Conservation (phyloP, 192 early-diverging fungal genomes). For the Rhizophagus sp. region DNA sequence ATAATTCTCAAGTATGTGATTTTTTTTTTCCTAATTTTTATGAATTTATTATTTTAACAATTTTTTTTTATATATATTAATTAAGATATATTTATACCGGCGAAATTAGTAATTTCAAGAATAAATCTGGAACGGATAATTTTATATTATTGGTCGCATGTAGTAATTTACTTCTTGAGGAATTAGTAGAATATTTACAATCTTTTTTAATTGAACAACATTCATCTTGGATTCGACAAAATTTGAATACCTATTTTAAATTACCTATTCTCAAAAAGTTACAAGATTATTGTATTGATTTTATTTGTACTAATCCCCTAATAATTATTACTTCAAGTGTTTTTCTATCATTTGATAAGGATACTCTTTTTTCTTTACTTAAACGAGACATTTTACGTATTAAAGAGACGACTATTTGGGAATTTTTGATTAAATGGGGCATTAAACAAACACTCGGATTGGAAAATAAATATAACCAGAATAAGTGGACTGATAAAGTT, state of each 20-base stretch:
- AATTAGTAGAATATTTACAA: neutral
- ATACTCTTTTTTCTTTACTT: neutral
- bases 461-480: neutral
- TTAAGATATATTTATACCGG: too few relatives aligned
- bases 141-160: too few relatives aligned
- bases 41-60: too few relatives aligned
- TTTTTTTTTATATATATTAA: too few relatives aligned
- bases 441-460: neutral
- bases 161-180: too few relatives aligned
- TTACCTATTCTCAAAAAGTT: neutral
- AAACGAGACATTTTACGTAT: neutral
- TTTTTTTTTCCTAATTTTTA: too few relatives aligned
- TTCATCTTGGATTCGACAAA: neutral
- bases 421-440: too few relatives aligned
- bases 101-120: too few relatives aligned
- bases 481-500: neutral
- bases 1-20: neutral
- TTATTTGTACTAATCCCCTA: neutral
- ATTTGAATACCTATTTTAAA: neutral
- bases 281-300: neutral
- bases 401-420: neutral
- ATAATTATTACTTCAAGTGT: neutral
- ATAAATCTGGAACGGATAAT: too few relatives aligned
- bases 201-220: neutral
- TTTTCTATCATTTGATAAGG: conserved; percentile 7